Evolutionary conservation across 2,329 filamentous ascomycete species (phyloP).

Genomic region (Capronia americana): DNA sequence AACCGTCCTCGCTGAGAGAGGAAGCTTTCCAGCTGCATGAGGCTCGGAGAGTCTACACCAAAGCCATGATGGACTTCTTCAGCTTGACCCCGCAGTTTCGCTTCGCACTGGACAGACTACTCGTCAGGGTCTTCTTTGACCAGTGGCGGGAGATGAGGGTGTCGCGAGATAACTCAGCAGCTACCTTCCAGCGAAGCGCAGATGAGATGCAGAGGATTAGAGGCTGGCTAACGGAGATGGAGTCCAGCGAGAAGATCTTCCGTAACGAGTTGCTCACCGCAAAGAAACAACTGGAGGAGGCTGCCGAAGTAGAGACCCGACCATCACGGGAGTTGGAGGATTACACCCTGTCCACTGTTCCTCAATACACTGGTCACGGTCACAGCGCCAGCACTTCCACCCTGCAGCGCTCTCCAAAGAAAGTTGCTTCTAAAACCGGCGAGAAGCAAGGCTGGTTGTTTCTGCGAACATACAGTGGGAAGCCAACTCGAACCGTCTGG

Average conservation of each 20-base stretch:
- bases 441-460: constrained; percentile 98
- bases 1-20: constrained; percentile 86
- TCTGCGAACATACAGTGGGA: constrained; percentile 78
- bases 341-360: constrained; percentile 87
- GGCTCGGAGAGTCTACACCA: constrained; percentile 86
- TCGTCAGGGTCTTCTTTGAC: constrained; percentile 84
- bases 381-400: constrained; percentile 61
- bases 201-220: constrained; percentile 88
- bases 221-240: constrained; percentile 95
- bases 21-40: constrained; percentile 97
- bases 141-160: constrained; percentile 85
- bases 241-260: constrained; percentile 82
- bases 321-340: constrained; percentile 93
- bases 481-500: constrained; percentile 90
- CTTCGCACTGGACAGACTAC: constrained; percentile 79
- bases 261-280: constrained; percentile 79
- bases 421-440: constrained; percentile 49
- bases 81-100: constrained; percentile 85
- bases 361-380: constrained; percentile 75
- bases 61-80: constrained; percentile 92
- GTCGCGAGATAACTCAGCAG: constrained; percentile 69
- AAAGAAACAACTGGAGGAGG: constrained; percentile 80
- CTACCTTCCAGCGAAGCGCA: constrained; percentile 69
- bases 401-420: constrained; percentile 59
- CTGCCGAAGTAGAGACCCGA: constrained; percentile 70